Percentiles rank a stretch among this genome's conserved stretches.
phyloP scores from a whole-genome alignment of 2,329 filamentous ascomycete species.

The Scytalidium sp. region DNA sequence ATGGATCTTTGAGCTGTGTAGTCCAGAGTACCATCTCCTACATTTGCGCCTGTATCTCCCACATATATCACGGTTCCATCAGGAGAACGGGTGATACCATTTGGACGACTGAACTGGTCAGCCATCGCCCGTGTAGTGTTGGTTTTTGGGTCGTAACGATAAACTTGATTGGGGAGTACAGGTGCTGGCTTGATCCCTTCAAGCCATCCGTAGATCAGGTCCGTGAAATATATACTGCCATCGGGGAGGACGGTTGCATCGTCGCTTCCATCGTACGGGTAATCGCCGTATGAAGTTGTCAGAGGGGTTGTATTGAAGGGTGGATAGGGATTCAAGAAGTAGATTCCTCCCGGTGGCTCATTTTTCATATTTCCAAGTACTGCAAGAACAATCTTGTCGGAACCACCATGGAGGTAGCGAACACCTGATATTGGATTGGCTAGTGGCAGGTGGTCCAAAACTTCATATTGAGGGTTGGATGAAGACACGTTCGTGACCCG shows the following conservation, averaged over 20 bases:
- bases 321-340: not conserved
- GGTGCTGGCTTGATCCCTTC: conserved; percentile 55
- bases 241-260: conserved; percentile 53
- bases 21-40: conserved; percentile 15
- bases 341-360: not conserved
- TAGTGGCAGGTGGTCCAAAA: not conserved
- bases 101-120: conserved; percentile 53
- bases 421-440: not conserved
- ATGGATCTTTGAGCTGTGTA: conserved; percentile 9
- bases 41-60: conserved; percentile 50
- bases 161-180: conserved; percentile 55
- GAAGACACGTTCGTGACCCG: not conserved
- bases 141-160: conserved; percentile 48
- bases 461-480: not conserved
- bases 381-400: not conserved
- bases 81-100: conserved; percentile 56
- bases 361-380: not conserved
- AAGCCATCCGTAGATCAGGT: conserved; percentile 56
- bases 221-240: conserved; percentile 63
- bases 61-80: conserved; percentile 51
- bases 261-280: conserved; percentile 21
- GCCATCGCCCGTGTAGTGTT: conserved; percentile 53
- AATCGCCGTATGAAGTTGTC: not conserved
- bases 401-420: not conserved
- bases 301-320: not conserved